A percentile compares a stretch with the other conserved stretches of the same genome.
Conservation (phyloP, 2,329 filamentous ascomycete genomes). For the Fusarium subtropicale region DNA sequence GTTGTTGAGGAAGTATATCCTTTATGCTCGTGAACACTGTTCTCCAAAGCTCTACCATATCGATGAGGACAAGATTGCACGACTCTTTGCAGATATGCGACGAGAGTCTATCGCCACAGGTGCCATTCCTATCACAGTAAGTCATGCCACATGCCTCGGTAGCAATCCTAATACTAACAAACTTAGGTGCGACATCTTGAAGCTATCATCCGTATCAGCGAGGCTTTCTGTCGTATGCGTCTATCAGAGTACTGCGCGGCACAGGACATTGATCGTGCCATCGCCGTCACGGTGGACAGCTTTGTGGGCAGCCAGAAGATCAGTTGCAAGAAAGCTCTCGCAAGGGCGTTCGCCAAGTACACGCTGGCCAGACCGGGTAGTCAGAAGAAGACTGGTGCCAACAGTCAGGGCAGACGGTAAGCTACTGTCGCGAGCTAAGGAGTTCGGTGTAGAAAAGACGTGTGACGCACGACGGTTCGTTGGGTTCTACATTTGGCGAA, state of each 20-base stretch:
- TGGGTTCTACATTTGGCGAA: constrained; percentile 32
- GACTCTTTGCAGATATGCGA: constrained; percentile 96
- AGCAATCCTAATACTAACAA: constrained; percentile 21
- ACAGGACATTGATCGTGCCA: constrained; percentile 94
- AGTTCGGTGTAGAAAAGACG: background rate
- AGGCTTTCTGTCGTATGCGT: constrained; percentile 97
- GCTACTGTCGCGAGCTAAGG: constrained; percentile 48
- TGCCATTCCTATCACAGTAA: constrained; percentile 96
- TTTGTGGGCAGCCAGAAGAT: constrained; percentile 98
- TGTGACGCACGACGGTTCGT: background rate
- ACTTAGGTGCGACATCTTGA: constrained; percentile 93
- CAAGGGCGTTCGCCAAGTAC: constrained; percentile 96
- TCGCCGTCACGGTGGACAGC: constrained; percentile 94
- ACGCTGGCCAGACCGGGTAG: constrained; percentile 67
- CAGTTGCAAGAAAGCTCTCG: constrained; percentile 95
- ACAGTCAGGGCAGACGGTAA: constrained; percentile 46
- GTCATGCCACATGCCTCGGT: constrained; percentile 51
- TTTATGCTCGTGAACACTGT: constrained; percentile 91
- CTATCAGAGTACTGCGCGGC: constrained; percentile 94
- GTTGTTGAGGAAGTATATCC: constrained; percentile 92
- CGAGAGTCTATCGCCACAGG: constrained; percentile 92
- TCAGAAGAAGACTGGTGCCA: constrained; percentile 40
- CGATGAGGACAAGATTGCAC: constrained; percentile 95
- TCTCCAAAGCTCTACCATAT: constrained; percentile 95
- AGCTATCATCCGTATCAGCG: constrained; percentile 95